Conservation (phyloP, 2,329 filamentous ascomycete genomes). For the Fusarium subtropicale region DNA sequence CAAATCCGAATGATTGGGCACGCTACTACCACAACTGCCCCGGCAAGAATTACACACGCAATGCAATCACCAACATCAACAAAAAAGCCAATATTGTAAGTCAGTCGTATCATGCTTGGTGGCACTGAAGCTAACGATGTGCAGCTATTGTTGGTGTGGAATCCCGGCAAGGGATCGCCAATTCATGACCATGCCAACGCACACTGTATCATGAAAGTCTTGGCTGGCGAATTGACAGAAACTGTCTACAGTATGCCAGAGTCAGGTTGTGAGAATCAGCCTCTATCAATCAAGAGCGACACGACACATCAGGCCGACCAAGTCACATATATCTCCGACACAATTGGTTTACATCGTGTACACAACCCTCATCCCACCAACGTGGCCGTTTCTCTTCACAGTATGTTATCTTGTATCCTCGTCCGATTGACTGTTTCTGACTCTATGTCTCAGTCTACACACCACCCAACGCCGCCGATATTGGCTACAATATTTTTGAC, state of each 20-base stretch:
- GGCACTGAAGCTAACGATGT: not conserved
- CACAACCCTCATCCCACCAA: slow-evolving; percentile 22
- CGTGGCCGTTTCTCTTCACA: slow-evolving; percentile 13
- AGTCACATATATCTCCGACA: slow-evolving; percentile 22
- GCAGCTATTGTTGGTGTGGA: slow-evolving; percentile 8
- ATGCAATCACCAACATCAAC: slow-evolving; percentile 11
- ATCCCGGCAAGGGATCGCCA: slow-evolving; percentile 17
- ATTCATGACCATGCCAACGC: slow-evolving; percentile 25
- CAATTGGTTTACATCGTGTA: slow-evolving; percentile 14
- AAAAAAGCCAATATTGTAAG: slow-evolving; percentile 17
- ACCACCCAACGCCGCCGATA: slow-evolving; percentile 16
- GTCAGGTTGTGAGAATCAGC: not conserved
- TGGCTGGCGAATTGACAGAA: slow-evolving; percentile 15
- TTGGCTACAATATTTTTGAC: slow-evolving; percentile 20
- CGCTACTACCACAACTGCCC: slow-evolving; percentile 17
- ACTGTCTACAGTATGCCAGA: slow-evolving; percentile 10
- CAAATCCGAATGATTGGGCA: slow-evolving; percentile 20
- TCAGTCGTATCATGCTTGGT: not conserved
- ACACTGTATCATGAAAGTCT: slow-evolving; percentile 17
- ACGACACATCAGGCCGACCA: slow-evolving; percentile 7
- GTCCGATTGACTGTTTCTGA: fast-evolving
- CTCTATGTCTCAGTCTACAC: not conserved
- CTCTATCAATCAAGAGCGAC: slow-evolving; percentile 6
- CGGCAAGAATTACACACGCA: slow-evolving; percentile 16
- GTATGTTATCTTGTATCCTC: not conserved